A percentile compares a stretch with the other conserved stretches of the same genome.
phyloP scores from a whole-genome alignment of 345 rosid genomes.

The Eucalyptus caleyi region DNA sequence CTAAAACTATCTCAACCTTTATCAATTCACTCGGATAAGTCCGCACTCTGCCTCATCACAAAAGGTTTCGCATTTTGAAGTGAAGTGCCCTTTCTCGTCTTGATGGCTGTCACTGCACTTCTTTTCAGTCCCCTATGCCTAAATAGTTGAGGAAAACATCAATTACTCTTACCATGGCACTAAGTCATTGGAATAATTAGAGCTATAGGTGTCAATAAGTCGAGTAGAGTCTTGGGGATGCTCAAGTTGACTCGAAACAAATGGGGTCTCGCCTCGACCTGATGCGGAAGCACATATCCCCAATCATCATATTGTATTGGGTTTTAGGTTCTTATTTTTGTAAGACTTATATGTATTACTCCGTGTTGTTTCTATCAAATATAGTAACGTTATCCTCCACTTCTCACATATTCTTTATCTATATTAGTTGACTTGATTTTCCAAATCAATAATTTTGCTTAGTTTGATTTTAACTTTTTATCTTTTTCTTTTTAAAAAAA shows the following conservation, averaged over 20 bases:
- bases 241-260: no score
- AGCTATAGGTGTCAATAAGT: no score
- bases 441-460: no score
- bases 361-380: no score
- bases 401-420: no score
- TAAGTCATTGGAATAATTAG: no score
- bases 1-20: neutral
- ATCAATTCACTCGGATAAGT: neutral
- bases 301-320: accelerated
- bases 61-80: neutral
- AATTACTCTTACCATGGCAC: neutral
- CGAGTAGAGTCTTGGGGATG: accelerated
- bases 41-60: neutral
- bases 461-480: no score
- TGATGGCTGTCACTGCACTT: neutral
- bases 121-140: neutral
- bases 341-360: no score
- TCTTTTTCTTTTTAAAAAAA: no score
- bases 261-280: accelerated
- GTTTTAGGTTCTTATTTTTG: no score
- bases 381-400: no score
- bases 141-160: neutral
- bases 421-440: no score
- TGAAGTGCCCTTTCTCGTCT: neutral
- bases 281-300: accelerated